These are phyloP conservation scores for Ceratocystis huliohia DNA, from an alignment of 2,329 filamentous ascomycete species.

Conservation along the genomic window DNA sequence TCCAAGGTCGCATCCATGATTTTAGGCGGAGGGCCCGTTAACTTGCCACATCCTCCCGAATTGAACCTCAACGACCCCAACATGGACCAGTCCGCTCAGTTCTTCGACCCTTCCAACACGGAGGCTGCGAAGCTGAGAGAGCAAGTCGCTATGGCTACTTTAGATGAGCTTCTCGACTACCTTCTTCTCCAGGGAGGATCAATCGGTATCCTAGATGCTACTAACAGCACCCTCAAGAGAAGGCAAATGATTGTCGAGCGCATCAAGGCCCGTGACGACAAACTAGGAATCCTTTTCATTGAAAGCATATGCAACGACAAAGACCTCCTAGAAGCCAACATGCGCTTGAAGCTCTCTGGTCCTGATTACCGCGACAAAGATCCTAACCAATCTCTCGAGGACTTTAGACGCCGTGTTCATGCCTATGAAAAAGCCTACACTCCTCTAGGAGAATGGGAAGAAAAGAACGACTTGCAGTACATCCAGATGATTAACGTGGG, in stretches of 20 bases:
- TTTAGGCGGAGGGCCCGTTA: conserved; percentile 39
- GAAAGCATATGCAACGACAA: conserved; percentile 87
- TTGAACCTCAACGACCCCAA: conserved; percentile 20
- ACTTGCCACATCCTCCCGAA: conserved; percentile 25
- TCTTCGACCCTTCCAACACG: conserved; percentile 85
- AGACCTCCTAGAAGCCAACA: conserved; percentile 79
- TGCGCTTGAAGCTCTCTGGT: conserved; percentile 89
- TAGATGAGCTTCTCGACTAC: conserved; percentile 86
- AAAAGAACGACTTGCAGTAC: conserved; percentile 81
- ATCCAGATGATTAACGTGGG: conserved; percentile 98
- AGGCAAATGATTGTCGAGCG: conserved; percentile 72
- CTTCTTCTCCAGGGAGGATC: conserved; percentile 70
- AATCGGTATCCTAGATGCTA: conserved; percentile 91
- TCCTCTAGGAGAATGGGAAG: conserved; percentile 80
- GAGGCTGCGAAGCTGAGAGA: conserved; percentile 73
- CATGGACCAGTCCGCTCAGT: conserved; percentile 77
- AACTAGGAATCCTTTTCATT: conserved; percentile 83
- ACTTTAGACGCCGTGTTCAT: conserved; percentile 85
- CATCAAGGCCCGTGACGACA: conserved; percentile 70
- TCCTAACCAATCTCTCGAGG: conserved; percentile 65
- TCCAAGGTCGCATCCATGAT: conserved; percentile 45
- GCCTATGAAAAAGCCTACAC: conserved; percentile 93
- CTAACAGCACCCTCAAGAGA: conserved; percentile 84
- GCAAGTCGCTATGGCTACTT: conserved; percentile 79
- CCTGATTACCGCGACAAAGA: conserved; percentile 95